Percentiles rank a stretch among this genome's conserved stretches.
Conservation (phyloP, 2,329 filamentous ascomycete genomes). For the Magnaporthiopsis poae region DNA sequence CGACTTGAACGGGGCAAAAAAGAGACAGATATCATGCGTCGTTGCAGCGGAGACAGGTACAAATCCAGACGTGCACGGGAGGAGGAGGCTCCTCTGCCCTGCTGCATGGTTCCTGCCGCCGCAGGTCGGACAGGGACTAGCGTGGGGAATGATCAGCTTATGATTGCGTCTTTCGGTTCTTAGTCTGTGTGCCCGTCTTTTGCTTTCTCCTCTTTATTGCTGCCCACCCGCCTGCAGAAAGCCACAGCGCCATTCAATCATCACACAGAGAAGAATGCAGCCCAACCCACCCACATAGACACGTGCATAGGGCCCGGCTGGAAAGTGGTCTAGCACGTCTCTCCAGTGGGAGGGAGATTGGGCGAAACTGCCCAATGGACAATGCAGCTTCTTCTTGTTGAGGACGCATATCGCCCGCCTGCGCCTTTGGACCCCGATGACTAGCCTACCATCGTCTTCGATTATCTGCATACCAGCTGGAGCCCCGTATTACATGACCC, state of each 20-base stretch:
- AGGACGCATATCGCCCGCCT: background rate
- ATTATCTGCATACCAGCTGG: background rate
- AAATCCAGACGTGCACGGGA: background rate
- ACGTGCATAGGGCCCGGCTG: too few relatives aligned
- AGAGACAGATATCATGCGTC: too few relatives aligned
- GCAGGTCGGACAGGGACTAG: background rate
- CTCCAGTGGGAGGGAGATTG: too few relatives aligned
- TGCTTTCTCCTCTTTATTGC: background rate
- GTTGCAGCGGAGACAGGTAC: background rate
- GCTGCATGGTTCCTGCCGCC: background rate
- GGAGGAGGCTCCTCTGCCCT: background rate
- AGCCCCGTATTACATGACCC: background rate
- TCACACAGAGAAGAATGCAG: background rate
- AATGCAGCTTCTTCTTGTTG: background rate
- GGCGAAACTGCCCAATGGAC: background rate
- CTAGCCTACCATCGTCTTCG: background rate
- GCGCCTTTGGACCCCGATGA: background rate
- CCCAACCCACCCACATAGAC: background rate
- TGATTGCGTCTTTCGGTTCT: background rate
- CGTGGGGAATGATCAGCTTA: background rate
- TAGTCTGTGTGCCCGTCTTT: too few relatives aligned
- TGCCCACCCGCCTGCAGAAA: background rate
- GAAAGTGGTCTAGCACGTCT: too few relatives aligned
- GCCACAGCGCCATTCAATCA: background rate
- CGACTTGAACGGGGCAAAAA: background rate